phyloP scores from a whole-genome alignment of 148 eudicot species.

The Rhododendron kiyosumense region DNA sequence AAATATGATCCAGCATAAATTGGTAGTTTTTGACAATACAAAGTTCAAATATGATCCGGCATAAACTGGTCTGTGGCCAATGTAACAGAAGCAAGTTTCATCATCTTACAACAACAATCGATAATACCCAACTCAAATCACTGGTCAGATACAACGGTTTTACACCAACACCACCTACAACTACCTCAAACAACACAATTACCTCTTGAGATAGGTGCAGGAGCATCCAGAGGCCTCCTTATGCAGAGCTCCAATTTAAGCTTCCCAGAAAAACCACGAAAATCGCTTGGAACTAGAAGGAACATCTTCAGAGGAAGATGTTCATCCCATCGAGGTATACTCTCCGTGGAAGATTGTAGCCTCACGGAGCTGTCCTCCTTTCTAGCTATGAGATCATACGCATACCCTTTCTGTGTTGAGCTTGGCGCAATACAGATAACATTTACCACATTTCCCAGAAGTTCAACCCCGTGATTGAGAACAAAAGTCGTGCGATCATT shows the following conservation, averaged over 20 bases:
- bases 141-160: background rate
- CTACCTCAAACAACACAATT: background rate
- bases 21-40: background rate
- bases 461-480: conserved; percentile 22
- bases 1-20: background rate
- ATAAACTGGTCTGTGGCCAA: background rate
- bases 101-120: background rate
- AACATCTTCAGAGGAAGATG: conserved; percentile 22
- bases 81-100: background rate
- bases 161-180: background rate
- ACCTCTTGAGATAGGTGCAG: background rate
- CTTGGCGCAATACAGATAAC: conserved; percentile 35
- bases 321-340: conserved; percentile 15
- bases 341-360: conserved; percentile 38
- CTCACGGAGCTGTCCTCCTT: conserved; percentile 27
- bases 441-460: conserved; percentile 21
- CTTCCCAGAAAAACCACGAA: conserved; percentile 17
- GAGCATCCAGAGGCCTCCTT: conserved; percentile 14
- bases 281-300: conserved; percentile 44
- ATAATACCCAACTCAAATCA: background rate
- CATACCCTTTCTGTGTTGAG: conserved; percentile 20
- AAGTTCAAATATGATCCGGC: background rate
- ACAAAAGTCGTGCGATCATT: conserved; percentile 28
- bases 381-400: conserved; percentile 30
- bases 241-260: conserved; percentile 41